These are phyloP conservation scores for Benincasa hispida DNA, from an alignment of 306 rosid genomes.

Conservation along the genomic window DNA sequence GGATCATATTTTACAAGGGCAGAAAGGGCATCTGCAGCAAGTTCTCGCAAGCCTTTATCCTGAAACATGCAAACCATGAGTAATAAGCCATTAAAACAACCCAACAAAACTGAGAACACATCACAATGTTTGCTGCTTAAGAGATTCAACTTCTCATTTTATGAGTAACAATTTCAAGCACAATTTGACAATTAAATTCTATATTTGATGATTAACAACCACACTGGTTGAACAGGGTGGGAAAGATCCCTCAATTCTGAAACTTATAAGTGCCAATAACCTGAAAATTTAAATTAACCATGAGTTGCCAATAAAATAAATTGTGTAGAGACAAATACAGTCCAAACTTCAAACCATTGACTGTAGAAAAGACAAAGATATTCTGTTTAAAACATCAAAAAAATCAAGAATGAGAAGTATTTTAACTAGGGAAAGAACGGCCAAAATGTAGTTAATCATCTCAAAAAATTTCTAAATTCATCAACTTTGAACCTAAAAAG, in stretches of 20 bases:
- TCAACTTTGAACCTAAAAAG: too few species aligned
- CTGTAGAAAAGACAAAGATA: not conserved
- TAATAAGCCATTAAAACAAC: conserved; percentile 15
- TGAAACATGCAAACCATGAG: conserved; percentile 27
- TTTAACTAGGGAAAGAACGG: not conserved
- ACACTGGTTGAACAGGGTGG: not conserved
- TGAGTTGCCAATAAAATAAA: not conserved
- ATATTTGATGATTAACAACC: not conserved
- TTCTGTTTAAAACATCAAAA: not conserved
- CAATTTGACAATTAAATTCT: not conserved
- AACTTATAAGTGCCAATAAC: not conserved
- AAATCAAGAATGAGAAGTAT: not conserved
- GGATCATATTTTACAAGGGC: conserved; percentile 75
- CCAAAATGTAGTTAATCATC: not conserved
- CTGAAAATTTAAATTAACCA: not conserved
- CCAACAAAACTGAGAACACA: conserved; percentile 4
- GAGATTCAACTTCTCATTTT: not conserved
- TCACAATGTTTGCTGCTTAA: not conserved
- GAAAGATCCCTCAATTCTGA: not conserved
- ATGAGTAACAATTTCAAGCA: not conserved
- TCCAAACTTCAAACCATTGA: not conserved
- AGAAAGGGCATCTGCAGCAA: conserved; percentile 78
- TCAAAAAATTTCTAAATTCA: not conserved
- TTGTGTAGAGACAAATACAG: not conserved
- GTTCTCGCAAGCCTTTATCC: conserved; percentile 96